phyloP scores from a whole-genome alignment of 257 asterid genomes.

The Nemophila menziesii region DNA sequence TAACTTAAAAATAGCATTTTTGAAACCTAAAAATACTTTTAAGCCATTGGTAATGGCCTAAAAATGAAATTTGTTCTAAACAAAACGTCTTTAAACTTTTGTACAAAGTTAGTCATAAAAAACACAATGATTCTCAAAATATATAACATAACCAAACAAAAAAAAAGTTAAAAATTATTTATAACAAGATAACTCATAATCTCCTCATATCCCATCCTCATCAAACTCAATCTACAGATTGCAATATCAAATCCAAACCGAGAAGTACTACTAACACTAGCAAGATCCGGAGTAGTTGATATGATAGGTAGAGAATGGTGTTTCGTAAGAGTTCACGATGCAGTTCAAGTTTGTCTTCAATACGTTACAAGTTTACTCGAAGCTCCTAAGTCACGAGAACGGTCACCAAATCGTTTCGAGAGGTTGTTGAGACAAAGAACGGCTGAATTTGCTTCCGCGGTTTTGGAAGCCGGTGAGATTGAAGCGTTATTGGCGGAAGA shows the following conservation, averaged over 20 bases:
- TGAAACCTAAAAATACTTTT: no score
- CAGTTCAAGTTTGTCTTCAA: slow-evolving; percentile 83
- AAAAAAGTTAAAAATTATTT: no score
- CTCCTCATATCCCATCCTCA: no score
- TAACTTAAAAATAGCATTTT: no score
- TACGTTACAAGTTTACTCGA: slow-evolving; percentile 45
- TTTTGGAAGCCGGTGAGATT: slow-evolving; percentile 49
- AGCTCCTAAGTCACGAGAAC: slow-evolving; percentile 26
- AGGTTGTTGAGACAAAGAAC: slow-evolving; percentile 37
- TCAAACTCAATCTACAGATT: slow-evolving; percentile 39
- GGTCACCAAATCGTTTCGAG: slow-evolving; percentile 32
- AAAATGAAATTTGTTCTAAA: no score
- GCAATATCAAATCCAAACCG: slow-evolving; percentile 82
- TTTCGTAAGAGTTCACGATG: slow-evolving; percentile 86
- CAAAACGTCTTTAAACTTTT: no score
- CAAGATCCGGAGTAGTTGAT: slow-evolving; percentile 62
- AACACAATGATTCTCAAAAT: no score
- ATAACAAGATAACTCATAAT: no score
- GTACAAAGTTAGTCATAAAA: no score
- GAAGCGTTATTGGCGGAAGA: slow-evolving; percentile 16
- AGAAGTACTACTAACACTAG: slow-evolving; percentile 62
- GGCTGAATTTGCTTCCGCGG: slow-evolving; percentile 36
- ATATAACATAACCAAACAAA: no score
- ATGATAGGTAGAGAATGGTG: slow-evolving; percentile 84
- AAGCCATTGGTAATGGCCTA: no score